phyloP scores from a whole-genome alignment of 768 basidiomycete species.

The Melanogaster broomeanus region DNA sequence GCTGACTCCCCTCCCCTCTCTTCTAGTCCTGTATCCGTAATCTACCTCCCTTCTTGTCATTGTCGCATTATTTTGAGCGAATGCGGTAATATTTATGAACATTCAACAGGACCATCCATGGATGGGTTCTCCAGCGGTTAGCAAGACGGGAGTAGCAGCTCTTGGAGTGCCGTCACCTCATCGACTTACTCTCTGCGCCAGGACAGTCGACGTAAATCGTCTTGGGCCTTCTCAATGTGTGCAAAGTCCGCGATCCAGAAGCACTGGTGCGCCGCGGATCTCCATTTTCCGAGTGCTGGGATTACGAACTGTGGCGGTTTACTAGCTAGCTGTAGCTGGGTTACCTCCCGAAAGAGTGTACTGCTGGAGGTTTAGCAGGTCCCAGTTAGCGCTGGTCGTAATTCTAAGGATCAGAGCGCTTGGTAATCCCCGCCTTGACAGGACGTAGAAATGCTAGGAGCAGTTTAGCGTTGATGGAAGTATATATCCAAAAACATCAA shows the following conservation, averaged over 20 bases:
- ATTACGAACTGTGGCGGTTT: neutral
- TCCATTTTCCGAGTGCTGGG: neutral
- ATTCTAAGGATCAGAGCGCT: too few relatives aligned
- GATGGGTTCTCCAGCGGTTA: neutral
- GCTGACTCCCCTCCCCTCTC: conserved; percentile 27
- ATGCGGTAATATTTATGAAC: conserved; percentile 31
- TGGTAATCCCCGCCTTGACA: too few relatives aligned
- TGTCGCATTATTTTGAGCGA: conserved; percentile 18
- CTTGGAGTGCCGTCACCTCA: neutral
- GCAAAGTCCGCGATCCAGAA: neutral
- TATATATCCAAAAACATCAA: too few relatives aligned
- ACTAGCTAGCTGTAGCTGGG: too few relatives aligned
- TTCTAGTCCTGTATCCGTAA: conserved; percentile 38
- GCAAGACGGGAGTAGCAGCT: neutral
- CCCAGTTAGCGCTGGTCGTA: too few relatives aligned
- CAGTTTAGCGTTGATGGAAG: too few relatives aligned
- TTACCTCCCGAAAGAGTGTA: too few relatives aligned
- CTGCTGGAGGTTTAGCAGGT: too few relatives aligned
- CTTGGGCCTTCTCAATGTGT: conserved; percentile 2
- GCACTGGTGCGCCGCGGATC: conserved; percentile 8
- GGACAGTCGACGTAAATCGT: neutral
- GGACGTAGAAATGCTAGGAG: too few relatives aligned
- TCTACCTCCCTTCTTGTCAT: conserved; percentile 17
- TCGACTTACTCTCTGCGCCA: neutral
- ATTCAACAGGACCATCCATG: neutral